phyloP scores from a whole-genome alignment of 2,329 filamentous ascomycete species.

The Clarireedia homoeocarpa region DNA sequence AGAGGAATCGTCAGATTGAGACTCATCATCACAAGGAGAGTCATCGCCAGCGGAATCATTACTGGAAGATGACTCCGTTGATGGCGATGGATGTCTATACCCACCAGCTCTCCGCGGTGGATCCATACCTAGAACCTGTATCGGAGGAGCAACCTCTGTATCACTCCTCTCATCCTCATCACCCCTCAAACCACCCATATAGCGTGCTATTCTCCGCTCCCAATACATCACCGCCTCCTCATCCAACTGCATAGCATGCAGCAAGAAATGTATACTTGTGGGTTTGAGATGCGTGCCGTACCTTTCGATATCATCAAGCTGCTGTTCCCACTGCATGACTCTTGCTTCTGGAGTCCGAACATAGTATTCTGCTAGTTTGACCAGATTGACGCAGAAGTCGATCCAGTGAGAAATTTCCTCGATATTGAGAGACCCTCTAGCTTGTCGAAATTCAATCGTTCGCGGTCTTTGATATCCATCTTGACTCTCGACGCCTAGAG shows the following conservation, averaged over 20 bases:
- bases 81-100: too few species aligned
- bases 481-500: neutral
- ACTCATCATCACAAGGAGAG: too few species aligned
- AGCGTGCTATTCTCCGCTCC: neutral
- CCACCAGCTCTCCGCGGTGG: neutral
- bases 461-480: slow-evolving; percentile 1
- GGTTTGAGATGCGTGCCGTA: neutral
- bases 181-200: neutral
- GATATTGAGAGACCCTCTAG: slow-evolving; percentile 14
- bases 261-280: neutral
- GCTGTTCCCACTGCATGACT: slow-evolving; percentile 9
- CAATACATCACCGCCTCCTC: neutral
- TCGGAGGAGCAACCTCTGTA: neutral
- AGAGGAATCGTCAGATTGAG: too few species aligned
- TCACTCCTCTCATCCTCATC: slow-evolving; percentile 2
- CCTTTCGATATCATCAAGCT: neutral
- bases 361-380: slow-evolving; percentile 17
- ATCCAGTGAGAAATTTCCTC: slow-evolving; percentile 18
- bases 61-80: too few species aligned
- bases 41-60: too few species aligned
- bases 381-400: slow-evolving; percentile 20
- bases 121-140: too few species aligned
- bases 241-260: neutral
- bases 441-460: slow-evolving; percentile 24
- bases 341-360: slow-evolving; percentile 5